Evolutionary conservation across 2,329 filamentous ascomycete genomes (phyloP), one percentile per base, ranked within the genome.

Genomic region (Colletotrichum sublineola): DNA sequence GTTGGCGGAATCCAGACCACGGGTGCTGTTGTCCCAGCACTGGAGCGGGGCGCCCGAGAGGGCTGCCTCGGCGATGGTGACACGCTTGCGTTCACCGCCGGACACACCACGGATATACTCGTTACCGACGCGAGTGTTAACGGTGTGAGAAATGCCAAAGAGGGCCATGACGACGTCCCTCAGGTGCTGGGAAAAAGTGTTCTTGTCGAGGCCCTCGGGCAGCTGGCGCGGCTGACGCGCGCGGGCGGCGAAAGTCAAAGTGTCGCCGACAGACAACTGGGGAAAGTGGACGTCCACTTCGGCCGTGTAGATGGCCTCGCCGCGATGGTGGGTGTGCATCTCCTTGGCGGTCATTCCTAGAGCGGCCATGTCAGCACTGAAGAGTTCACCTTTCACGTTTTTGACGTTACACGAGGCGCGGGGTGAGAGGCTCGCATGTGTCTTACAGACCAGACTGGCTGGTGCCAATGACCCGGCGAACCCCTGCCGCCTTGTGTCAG

Each of bases 221-320:
- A 91, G 85, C 42, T 87, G 77, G 53, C 88, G 87, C 2, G 92
- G 91, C 62, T 91, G 88, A 68, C 92, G 87, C 7, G 93, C 92
- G 24, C 89, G 86, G 5, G 93, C 93, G 24, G 93, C 93, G 74
- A 96, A 96, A 67, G 90, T 91, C 58, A 96, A 86, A 1, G 94
- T 96, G 77, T 96, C 92, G 63, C 93, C 93, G 55, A 96, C 93
- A 1, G 89, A 91, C 77, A 96, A 82, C 82, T 91, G 89, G 15
- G 93, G 92, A 78, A 95, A 95, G 81, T 95, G 93, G 5, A 93
- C 91, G 79, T 97, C 94, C 46, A 94, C 91, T 80, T 96, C 94
- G 71, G 93, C 93, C 0, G 93, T 95, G 82, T 96, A 96, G 80
- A 96, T 95, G 74, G 93, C 93, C 82, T 97, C 94, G 75, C 94